These are phyloP conservation scores for Prunus mume DNA, from an alignment of 306 rosid species.

Conservation along the genomic window DNA sequence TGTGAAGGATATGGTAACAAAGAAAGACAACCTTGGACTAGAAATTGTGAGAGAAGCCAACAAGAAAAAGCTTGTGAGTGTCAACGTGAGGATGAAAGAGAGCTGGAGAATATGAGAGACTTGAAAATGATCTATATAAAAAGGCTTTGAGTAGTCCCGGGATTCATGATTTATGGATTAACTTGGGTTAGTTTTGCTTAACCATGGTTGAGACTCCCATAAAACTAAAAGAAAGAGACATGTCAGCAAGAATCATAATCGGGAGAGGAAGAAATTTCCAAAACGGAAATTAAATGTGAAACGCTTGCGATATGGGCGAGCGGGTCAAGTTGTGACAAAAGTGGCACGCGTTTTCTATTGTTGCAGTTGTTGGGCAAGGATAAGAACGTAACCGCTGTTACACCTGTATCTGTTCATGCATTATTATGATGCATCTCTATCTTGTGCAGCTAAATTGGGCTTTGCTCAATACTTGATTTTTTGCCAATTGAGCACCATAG, in stretches of 20 bases:
- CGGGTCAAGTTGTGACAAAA: neutral
- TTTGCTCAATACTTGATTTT: neutral
- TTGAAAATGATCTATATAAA: neutral
- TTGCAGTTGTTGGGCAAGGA: neutral
- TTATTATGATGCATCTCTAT: neutral
- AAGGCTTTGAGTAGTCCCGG: neutral
- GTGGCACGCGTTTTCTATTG: neutral
- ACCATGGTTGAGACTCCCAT: neutral
- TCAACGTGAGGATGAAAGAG: neutral
- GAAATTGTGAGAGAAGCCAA: neutral
- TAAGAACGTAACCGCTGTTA: neutral
- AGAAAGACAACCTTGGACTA: neutral
- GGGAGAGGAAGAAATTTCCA: neutral
- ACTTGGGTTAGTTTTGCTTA: neutral
- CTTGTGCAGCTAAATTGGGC: neutral
- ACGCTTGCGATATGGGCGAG: neutral
- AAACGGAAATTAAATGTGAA: neutral
- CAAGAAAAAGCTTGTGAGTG: neutral
- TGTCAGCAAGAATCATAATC: neutral
- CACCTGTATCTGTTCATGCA: neutral
- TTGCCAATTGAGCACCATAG: neutral
- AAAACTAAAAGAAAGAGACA: neutral
- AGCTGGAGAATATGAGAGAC: neutral
- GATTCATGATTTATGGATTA: neutral
- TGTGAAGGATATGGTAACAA: neutral